phyloP scores from a whole-genome alignment of 2,329 filamentous ascomycete genomes.

The Colletotrichum sp. region DNA sequence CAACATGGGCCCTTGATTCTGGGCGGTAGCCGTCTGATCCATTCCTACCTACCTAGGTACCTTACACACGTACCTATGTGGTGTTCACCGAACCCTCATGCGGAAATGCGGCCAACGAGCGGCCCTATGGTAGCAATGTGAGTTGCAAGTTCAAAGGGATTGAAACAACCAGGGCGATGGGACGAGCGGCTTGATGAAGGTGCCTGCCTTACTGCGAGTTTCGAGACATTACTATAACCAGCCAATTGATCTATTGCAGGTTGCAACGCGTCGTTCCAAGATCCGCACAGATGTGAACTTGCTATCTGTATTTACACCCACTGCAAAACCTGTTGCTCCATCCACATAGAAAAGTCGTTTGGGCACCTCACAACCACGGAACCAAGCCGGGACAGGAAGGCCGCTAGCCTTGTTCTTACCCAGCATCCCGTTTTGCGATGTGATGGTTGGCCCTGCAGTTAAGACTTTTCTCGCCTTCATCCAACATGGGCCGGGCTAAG shows the following conservation, averaged over 20 bases:
- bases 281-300: not conserved
- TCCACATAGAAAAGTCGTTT: not conserved
- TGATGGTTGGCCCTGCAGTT: not conserved
- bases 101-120: not conserved
- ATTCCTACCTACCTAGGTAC: not conserved
- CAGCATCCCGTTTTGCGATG: not conserved
- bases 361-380: not conserved
- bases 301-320: not conserved
- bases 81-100: not conserved
- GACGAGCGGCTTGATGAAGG: not conserved
- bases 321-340: not conserved
- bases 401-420: constrained; percentile 1
- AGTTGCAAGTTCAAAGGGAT: not conserved
- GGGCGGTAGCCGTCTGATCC: not conserved
- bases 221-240: not conserved
- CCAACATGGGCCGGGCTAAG: not conserved
- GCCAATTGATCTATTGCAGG: not conserved
- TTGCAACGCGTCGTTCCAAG: not conserved
- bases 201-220: not conserved
- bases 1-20: not conserved
- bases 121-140: not conserved
- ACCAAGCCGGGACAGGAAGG: constrained; percentile 11
- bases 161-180: not conserved
- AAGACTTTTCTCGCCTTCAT: not conserved
- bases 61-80: not conserved